phyloP scores from a whole-genome alignment of 2,329 filamentous ascomycete genomes.

The Fusarium nurragi region DNA sequence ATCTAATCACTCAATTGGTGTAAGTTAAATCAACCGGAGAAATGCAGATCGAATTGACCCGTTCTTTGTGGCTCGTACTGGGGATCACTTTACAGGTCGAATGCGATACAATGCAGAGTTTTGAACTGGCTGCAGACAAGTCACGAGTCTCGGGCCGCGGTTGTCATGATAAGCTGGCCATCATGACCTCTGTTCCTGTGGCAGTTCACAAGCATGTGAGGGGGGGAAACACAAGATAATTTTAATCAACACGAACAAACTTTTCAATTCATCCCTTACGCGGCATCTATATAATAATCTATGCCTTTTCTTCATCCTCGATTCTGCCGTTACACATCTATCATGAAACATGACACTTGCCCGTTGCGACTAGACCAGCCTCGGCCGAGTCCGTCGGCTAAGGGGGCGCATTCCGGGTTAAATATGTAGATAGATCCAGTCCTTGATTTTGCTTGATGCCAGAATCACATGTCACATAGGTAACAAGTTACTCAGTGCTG shows the following conservation, averaged over 20 bases:
- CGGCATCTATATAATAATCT: slow-evolving; percentile 2
- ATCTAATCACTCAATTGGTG: background rate
- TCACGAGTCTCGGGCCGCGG: background rate
- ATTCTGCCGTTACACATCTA: slow-evolving; percentile 33
- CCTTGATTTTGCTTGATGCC: slow-evolving; percentile 1
- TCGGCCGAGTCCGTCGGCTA: slow-evolving; percentile 11
- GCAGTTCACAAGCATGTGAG: background rate
- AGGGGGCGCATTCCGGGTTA: slow-evolving; percentile 41
- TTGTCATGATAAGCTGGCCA: background rate
- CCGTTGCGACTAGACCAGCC: slow-evolving; percentile 42
- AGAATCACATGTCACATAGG: background rate
- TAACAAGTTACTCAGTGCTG: background rate
- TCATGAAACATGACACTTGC: slow-evolving; percentile 35
- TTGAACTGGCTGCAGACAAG: background rate
- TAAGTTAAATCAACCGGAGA: background rate
- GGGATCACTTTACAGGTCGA: background rate
- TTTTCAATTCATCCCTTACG: slow-evolving; percentile 38
- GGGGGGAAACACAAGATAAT: background rate
- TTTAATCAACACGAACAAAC: background rate
- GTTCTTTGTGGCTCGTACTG: background rate
- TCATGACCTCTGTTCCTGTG: background rate
- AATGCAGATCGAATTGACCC: background rate
- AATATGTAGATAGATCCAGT: slow-evolving; percentile 37
- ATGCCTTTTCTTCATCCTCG: slow-evolving; percentile 7
- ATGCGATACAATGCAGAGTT: background rate